phyloP scores from a whole-genome alignment of 192 early-diverging fungal species.

The Thamnidium elegans region DNA sequence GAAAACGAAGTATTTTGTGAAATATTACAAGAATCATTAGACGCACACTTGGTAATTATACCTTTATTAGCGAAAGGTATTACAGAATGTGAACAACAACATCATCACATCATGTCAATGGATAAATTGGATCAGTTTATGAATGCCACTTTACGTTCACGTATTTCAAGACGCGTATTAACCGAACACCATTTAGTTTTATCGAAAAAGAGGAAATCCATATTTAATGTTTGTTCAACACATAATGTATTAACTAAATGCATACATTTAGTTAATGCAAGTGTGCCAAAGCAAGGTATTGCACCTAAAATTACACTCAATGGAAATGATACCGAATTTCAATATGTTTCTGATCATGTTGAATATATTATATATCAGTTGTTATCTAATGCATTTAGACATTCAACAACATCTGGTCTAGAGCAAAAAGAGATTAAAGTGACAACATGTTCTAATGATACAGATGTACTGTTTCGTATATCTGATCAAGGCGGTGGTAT shows the following conservation, averaged over 20 bases:
- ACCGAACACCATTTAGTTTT: constrained; percentile 93
- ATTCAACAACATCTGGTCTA: constrained; percentile 53
- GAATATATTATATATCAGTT: constrained; percentile 96
- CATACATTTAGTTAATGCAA: not conserved
- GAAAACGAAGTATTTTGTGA: constrained; percentile 85
- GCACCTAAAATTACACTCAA: constrained; percentile 44
- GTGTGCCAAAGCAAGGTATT: not conserved
- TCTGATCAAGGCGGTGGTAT: constrained; percentile 95
- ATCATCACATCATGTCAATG: not conserved
- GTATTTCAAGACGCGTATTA: constrained; percentile 89
- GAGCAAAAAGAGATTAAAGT: constrained; percentile 55
- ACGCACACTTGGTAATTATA: constrained; percentile 84
- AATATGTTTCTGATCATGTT: constrained; percentile 94
- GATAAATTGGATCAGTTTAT: constrained; percentile 81
- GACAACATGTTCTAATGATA: constrained; percentile 73
- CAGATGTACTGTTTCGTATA: constrained; percentile 85
- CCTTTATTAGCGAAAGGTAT: constrained; percentile 90
- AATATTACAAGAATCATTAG: constrained; percentile 64
- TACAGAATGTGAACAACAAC: constrained; percentile 62
- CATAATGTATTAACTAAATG: constrained; percentile 45
- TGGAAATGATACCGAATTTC: constrained; percentile 65
- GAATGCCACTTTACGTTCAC: constrained; percentile 82
- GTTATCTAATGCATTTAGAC: constrained; percentile 80
- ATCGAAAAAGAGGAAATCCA: constrained; percentile 20
- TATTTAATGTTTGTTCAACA: constrained; percentile 65